A percentile compares a stretch with the other conserved stretches of the same genome.
Conservation (phyloP, 2,329 filamentous ascomycete species). For the Aspergillus piperis region DNA sequence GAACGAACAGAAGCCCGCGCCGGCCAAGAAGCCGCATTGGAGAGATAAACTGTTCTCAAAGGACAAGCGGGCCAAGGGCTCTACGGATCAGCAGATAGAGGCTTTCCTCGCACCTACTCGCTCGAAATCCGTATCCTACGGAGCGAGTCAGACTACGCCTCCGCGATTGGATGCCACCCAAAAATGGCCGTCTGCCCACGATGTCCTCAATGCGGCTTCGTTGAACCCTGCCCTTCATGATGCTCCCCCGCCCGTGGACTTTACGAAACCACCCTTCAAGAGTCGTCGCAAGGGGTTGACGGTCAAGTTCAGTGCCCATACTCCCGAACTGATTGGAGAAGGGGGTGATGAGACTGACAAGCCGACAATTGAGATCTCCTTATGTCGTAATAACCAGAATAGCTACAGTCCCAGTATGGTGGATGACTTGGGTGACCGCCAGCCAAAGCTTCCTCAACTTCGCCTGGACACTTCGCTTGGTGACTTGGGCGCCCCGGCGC, state of each 20-base stretch:
- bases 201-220: constrained; percentile 25
- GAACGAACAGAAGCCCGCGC: constrained; percentile 33
- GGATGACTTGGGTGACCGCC: constrained; percentile 25
- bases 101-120: constrained; percentile 61
- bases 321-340: constrained; percentile 82
- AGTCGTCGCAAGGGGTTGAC: constrained; percentile 65
- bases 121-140: constrained; percentile 36
- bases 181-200: constrained; percentile 35
- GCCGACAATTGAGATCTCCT: constrained; percentile 71
- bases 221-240: constrained; percentile 22
- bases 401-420: constrained; percentile 20
- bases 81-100: constrained; percentile 51
- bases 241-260: constrained; percentile 23
- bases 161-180: constrained; percentile 40
- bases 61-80: constrained; percentile 39
- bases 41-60: constrained; percentile 53
- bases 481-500: constrained; percentile 17
- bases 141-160: constrained; percentile 31
- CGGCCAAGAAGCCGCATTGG: constrained; percentile 44
- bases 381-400: constrained; percentile 37
- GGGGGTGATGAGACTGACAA: constrained; percentile 83
- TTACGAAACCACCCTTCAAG: constrained; percentile 29
- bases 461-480: constrained; percentile 37
- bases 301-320: constrained; percentile 72
- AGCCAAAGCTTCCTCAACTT: constrained; percentile 29